Evolutionary conservation across 306 rosid species (phyloP).

Genomic region (Carpinus viminea): DNA sequence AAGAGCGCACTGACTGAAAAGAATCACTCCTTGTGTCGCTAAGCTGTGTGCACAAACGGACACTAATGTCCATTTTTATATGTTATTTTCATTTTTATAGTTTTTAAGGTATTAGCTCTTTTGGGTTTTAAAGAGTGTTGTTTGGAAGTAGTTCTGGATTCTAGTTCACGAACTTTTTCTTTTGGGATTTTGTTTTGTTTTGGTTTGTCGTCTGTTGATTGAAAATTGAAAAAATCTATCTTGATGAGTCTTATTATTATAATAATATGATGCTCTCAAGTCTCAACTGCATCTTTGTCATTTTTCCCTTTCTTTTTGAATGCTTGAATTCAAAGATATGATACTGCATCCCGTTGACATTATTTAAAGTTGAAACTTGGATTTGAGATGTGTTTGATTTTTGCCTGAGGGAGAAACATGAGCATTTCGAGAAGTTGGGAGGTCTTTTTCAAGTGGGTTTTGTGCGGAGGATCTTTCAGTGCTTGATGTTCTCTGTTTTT

Average conservation of each 20-base stretch:
- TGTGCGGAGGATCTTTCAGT: neutral
- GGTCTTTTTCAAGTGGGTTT: neutral
- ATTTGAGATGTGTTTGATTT: neutral
- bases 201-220: neutral
- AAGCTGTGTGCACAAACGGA: constrained; percentile 17
- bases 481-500: neutral
- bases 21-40: neutral
- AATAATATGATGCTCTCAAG: neutral
- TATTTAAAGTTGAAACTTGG: neutral
- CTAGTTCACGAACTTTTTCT: neutral
- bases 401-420: neutral
- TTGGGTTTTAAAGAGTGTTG: constrained; percentile 9
- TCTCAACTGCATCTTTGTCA: constrained; percentile 18
- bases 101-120: constrained; percentile 3
- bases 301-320: constrained; percentile 3
- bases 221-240: neutral
- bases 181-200: constrained; percentile 7
- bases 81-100: neutral
- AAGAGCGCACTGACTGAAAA: neutral
- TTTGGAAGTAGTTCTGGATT: constrained; percentile 26
- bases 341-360: constrained; percentile 10
- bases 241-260: neutral
- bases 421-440: constrained; percentile 9
- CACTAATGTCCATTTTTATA: constrained; percentile 7
- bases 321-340: neutral